Evolutionary conservation across 1,139 yeast genomes (phyloP).

Genomic region (Suhomyces coccinellae): DNA sequence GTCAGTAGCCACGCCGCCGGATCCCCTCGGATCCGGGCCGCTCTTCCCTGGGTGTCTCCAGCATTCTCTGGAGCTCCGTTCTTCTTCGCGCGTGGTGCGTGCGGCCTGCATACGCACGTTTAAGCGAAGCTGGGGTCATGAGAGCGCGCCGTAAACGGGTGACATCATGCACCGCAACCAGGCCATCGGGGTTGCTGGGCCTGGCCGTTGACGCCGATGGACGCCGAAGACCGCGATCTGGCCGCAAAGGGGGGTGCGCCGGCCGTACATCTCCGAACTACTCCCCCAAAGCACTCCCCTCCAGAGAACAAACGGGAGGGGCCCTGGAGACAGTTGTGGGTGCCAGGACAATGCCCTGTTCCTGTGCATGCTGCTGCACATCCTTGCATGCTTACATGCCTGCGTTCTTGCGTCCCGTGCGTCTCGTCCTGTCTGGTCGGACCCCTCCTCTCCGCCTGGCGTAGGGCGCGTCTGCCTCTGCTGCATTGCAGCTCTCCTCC

Average conservation of each 20-base stretch:
- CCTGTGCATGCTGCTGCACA: too few relatives aligned
- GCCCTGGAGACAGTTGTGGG: too few relatives aligned
- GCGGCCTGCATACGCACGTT: neutral
- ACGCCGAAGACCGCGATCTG: neutral
- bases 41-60: neutral
- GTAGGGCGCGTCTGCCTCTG: too few relatives aligned
- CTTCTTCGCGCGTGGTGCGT: neutral
- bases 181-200: neutral
- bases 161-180: slow-evolving; percentile 2
- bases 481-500: too few relatives aligned
- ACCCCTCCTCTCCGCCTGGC: too few relatives aligned
- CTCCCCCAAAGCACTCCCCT: too few relatives aligned
- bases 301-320: too few relatives aligned
- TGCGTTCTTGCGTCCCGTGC: too few relatives aligned
- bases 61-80: too few relatives aligned
- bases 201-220: neutral
- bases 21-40: neutral
- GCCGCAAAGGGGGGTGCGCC: neutral
- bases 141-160: neutral
- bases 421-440: too few relatives aligned
- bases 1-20: neutral
- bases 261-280: neutral
- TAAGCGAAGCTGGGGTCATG: slow-evolving; percentile 2
- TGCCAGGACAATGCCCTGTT: too few relatives aligned
- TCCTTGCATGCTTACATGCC: too few relatives aligned